A percentile compares a stretch with the other conserved stretches of the same genome.
Conservation (phyloP, 2,329 filamentous ascomycete species). For the Talaromyces sp. region DNA sequence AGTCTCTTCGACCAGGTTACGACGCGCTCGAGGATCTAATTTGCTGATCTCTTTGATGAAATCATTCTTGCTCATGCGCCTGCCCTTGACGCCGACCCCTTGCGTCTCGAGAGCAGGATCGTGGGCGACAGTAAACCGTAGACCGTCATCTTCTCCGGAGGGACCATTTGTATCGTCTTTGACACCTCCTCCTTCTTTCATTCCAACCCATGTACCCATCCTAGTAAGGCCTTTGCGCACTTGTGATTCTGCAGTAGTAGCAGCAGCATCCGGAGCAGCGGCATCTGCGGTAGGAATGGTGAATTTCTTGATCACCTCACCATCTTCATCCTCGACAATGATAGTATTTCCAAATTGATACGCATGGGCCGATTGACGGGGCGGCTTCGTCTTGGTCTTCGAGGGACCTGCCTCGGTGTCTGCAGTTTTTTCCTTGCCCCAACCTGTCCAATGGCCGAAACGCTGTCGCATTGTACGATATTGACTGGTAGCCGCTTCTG, state of each 20-base stretch:
- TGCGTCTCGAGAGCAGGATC: constrained; percentile 28
- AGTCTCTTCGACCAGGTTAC: constrained; percentile 38
- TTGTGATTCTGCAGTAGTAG: constrained; percentile 27
- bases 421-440: constrained; percentile 29
- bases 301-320: constrained; percentile 64
- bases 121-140: constrained; percentile 57
- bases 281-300: constrained; percentile 50
- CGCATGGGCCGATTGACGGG: constrained; percentile 54
- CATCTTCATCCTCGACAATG: constrained; percentile 63
- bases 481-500: constrained; percentile 26
- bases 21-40: constrained; percentile 54
- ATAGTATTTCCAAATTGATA: constrained; percentile 67
- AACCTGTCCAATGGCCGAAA: constrained; percentile 41
- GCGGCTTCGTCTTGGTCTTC: constrained; percentile 26
- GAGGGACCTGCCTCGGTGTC: constrained; percentile 15
- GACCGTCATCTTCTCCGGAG: constrained; percentile 39
- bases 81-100: constrained; percentile 43
- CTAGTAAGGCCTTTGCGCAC: constrained; percentile 49
- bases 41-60: constrained; percentile 58
- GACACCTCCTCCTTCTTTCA: constrained; percentile 28
- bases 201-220: constrained; percentile 56
- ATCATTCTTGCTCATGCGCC: constrained; percentile 58
- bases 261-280: constrained; percentile 15
- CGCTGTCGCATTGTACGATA: constrained; percentile 40
- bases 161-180: constrained; percentile 15